Base-by-base conservation (phyloP, 2,329 filamentous ascomycete genomes). In the Penicillium carneum region DNA sequence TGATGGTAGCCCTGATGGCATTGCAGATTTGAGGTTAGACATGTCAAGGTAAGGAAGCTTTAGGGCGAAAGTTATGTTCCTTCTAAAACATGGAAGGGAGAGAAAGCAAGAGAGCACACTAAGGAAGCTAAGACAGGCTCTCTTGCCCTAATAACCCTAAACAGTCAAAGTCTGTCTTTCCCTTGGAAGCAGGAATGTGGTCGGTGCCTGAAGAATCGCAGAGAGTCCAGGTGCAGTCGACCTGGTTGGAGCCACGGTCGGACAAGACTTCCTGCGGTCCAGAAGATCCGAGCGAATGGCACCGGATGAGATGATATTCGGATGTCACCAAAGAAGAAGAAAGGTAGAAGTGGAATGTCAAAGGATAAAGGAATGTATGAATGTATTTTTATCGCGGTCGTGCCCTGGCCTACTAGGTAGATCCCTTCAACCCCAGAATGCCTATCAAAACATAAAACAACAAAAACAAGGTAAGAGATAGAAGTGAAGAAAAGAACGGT, bases 201-300 rank as follows among this genome's bases (percentile, higher is more conserved):
- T 58, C 54, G 65, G 68, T 70, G 67, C 67, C 67, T 70, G 65
- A 65, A 65, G 61, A 59, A 63, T 26, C 23, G 55, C n/a, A 46
- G 39, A 63, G 42, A 46, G 64, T 45, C 61, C 63, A 53, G 39
- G 29, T 54, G 54, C 47, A 45, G 63, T 66, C 58, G 60, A 60
- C 62, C 42, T 59, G 39, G 54, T 51, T 57, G 52, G 63, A 69
- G 65, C 68, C 68, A 69, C 64, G 66, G 68, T 70, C 66, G 68
- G 68, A 70, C 68, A 70, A 62, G 50, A 68, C 45, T 69, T 69
- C 67, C 68, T 60, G 60, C 67, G 66, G 68, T 67, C 68, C 67
- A 70, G 64, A 53, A 70, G 67, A 67, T 69, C 68, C 68, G 68
- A 50, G 52, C 68, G 61, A 69, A 69, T 70, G 33, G 47, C 46